Conservation (phyloP, 306 rosid genomes). For the Crotalaria pallida region DNA sequence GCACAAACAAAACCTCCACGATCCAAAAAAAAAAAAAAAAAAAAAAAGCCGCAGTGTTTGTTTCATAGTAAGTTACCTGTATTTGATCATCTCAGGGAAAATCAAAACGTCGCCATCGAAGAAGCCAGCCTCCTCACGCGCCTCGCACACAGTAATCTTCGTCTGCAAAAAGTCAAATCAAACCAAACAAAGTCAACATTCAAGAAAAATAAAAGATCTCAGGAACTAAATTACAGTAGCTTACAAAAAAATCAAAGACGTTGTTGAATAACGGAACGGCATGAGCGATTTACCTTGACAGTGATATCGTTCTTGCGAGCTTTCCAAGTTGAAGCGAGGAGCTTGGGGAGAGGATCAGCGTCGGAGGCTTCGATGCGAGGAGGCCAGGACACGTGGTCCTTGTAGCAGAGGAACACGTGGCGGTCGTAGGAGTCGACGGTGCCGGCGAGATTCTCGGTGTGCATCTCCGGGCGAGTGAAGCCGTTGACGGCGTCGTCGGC, state of each 20-base stretch:
- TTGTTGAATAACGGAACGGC: no score
- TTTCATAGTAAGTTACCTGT: slow-evolving; percentile 41
- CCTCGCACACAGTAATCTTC: slow-evolving; percentile 61
- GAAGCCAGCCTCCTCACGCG: slow-evolving; percentile 52
- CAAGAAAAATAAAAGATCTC: no score
- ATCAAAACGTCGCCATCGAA: slow-evolving; percentile 66
- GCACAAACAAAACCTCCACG: neutral
- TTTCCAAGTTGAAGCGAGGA: slow-evolving; percentile 40
- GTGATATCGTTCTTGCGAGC: slow-evolving; percentile 48
- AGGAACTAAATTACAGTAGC: no score
- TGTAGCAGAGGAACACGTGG: slow-evolving; percentile 80
- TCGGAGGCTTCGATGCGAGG: slow-evolving; percentile 63
- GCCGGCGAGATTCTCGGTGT: slow-evolving; percentile 47
- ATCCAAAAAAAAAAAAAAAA: neutral
- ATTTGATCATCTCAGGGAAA: slow-evolving; percentile 76
- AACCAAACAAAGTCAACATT: slow-evolving; percentile 14
- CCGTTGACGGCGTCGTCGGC: slow-evolving; percentile 51
- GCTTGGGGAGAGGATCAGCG: slow-evolving; percentile 60
- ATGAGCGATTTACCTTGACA: slow-evolving; percentile 36
- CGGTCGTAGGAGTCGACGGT: slow-evolving; percentile 75
- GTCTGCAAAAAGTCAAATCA: slow-evolving; percentile 47
- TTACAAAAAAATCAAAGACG: no score
- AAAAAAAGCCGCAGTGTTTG: neutral
- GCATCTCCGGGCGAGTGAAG: slow-evolving; percentile 75
- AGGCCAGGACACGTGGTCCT: slow-evolving; percentile 57